Conservation (phyloP, 1,139 yeast species). For the Candida tunisiensis region DNA sequence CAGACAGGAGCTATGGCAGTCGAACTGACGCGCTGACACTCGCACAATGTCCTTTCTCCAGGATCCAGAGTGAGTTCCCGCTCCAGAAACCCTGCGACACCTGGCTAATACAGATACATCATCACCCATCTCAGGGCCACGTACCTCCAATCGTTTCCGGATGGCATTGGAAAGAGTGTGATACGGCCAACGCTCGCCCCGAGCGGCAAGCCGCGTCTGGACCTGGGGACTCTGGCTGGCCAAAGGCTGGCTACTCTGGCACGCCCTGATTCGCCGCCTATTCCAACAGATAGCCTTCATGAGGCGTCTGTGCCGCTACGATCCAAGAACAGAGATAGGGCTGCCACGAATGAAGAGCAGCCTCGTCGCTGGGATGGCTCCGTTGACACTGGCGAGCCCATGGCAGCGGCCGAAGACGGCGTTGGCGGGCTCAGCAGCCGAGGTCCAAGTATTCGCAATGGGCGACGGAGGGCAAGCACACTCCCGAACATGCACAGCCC, state of each 20-base stretch:
- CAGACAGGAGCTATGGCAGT: no score
- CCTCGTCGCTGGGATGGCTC: no score
- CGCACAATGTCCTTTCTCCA: slow-evolving; percentile 13
- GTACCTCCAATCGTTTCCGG: slow-evolving; percentile 13
- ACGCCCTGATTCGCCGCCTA: slow-evolving; percentile 3
- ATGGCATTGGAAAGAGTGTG: slow-evolving; percentile 13
- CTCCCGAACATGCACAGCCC: no score
- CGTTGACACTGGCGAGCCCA: no score
- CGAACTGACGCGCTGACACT: neutral
- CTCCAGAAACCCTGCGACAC: neutral
- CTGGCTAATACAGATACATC: slow-evolving; percentile 8
- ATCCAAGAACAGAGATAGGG: slow-evolving; percentile 1
- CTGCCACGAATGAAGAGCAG: no score
- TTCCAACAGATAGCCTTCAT: slow-evolving; percentile 2
- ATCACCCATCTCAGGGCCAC: slow-evolving; percentile 16
- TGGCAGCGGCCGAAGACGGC: no score
- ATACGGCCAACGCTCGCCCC: slow-evolving; percentile 16
- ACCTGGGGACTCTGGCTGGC: slow-evolving; percentile 12
- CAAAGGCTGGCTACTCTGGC: slow-evolving; percentile 11
- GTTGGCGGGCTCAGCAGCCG: no score
- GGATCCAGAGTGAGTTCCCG: slow-evolving; percentile 12
- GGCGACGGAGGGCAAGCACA: no score
- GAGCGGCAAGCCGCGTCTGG: slow-evolving; percentile 13
- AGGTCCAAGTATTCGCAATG: no score
- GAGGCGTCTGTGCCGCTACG: slow-evolving; percentile 1